phyloP scores from a whole-genome alignment of 768 basidiomycete species.

The Favolaschia claudopus region DNA sequence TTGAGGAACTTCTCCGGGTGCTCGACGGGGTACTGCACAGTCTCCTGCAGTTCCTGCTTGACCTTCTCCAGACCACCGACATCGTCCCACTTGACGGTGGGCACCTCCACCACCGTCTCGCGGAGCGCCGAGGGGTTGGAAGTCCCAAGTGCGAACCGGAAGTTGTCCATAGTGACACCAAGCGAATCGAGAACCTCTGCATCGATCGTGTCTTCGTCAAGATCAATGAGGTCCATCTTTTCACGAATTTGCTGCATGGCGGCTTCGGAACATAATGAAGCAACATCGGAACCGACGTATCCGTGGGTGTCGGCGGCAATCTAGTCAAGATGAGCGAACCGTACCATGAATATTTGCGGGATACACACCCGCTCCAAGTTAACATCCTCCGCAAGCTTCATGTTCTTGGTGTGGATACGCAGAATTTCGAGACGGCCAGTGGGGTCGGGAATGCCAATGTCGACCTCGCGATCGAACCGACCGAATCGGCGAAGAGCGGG shows the following conservation, averaged over 20 bases:
- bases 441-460: too few relatives aligned
- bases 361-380: too few relatives aligned
- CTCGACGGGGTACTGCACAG: too few relatives aligned
- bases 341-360: too few relatives aligned
- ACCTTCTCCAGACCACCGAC: conserved; percentile 99
- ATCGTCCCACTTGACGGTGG: too few relatives aligned
- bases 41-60: conserved; percentile 98
- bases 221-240: conserved; percentile 97
- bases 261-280: too few relatives aligned
- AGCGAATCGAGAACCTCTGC: conserved; percentile 98
- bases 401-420: conserved; percentile 98
- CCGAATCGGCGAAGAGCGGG: conserved; percentile 97
- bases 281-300: too few relatives aligned
- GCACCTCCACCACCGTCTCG: conserved; percentile 98
- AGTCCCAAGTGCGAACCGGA: conserved; percentile 93
- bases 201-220: conserved; percentile 98
- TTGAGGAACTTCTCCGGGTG: too few relatives aligned
- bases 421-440: conserved; percentile 98
- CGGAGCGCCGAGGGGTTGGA: conserved; percentile 98
- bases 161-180: conserved; percentile 98
- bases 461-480: conserved; percentile 98
- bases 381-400: too few relatives aligned
- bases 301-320: conserved; percentile 99
- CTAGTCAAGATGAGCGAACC: conserved; percentile 95
- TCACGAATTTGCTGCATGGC: too few relatives aligned